Percentiles rank a stretch among this genome's conserved stretches.
phyloP scores from a whole-genome alignment of 2,329 filamentous ascomycete species.

The Ustilaginoidea virens region DNA sequence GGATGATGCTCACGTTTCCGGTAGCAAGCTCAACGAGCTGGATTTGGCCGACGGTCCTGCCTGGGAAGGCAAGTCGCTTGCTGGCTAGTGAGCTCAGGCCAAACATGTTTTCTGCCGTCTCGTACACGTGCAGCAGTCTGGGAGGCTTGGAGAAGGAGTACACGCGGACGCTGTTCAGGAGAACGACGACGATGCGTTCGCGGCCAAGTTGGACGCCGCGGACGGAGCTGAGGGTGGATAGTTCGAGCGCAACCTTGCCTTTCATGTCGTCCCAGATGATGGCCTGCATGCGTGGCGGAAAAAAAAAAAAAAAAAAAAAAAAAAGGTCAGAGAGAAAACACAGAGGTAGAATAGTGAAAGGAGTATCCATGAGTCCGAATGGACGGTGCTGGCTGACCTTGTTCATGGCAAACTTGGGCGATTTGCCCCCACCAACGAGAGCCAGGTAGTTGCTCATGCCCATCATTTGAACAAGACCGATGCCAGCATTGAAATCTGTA shows the following conservation, averaged over 20 bases:
- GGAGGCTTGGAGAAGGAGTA: slow-evolving; percentile 66
- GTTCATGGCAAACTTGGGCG: slow-evolving; percentile 74
- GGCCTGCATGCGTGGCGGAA: slow-evolving; percentile 28
- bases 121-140: slow-evolving; percentile 56
- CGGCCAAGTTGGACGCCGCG: slow-evolving; percentile 65
- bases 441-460: slow-evolving; percentile 76
- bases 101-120: slow-evolving; percentile 71
- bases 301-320: not conserved
- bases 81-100: slow-evolving; percentile 68
- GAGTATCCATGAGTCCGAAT: not conserved
- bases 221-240: slow-evolving; percentile 69
- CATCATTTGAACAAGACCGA: slow-evolving; percentile 76
- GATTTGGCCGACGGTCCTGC: slow-evolving; percentile 75
- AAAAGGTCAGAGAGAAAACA: not conserved
- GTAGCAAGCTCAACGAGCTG: slow-evolving; percentile 69
- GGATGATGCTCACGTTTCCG: slow-evolving; percentile 81
- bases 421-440: slow-evolving; percentile 73
- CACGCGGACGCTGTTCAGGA: slow-evolving; percentile 68
- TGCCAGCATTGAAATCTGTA: slow-evolving; percentile 63
- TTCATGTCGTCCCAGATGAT: slow-evolving; percentile 87
- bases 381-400: slow-evolving; percentile 36
- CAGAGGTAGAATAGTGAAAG: not conserved
- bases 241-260: slow-evolving; percentile 54
- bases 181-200: slow-evolving; percentile 62
- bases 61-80: slow-evolving; percentile 67